Evolutionary conservation across 2,329 filamentous ascomycete species (phyloP).

Genomic region (Calonectria pauciramosa): DNA sequence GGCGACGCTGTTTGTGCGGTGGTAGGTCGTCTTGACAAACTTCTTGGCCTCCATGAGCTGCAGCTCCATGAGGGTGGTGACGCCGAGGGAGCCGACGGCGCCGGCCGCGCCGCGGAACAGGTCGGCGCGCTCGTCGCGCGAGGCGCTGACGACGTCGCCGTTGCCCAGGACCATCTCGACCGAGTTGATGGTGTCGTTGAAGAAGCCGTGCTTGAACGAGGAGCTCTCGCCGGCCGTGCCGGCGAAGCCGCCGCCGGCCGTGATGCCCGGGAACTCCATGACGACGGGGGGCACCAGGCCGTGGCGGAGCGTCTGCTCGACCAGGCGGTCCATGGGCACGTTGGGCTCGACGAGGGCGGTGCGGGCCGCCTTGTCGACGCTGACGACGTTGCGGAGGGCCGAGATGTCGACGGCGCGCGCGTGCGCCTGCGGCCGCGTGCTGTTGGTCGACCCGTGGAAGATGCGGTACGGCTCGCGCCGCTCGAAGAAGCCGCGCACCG

Average conservation of each 20-base stretch:
- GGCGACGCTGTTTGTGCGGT: constrained; percentile 56
- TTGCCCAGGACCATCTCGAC: constrained; percentile 76
- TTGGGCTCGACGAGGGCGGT: constrained; percentile 73
- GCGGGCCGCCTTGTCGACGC: constrained; percentile 22
- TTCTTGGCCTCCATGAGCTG: constrained; percentile 66
- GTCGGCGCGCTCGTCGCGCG: constrained; percentile 61
- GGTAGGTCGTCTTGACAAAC: constrained; percentile 70
- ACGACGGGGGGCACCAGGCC: constrained; percentile 75
- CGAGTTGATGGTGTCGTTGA: constrained; percentile 72
- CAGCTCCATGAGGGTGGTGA: constrained; percentile 72
- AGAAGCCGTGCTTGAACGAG: constrained; percentile 77
- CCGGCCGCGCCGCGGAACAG: constrained; percentile 72
- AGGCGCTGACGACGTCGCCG: constrained; percentile 66
- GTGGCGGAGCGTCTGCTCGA: constrained; percentile 67
- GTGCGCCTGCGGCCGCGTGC: constrained; percentile 68
- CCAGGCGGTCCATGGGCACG: constrained; percentile 75
- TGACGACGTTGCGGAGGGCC: constrained; percentile 32
- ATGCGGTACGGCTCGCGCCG: constrained; percentile 73
- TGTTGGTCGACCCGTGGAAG: constrained; percentile 81
- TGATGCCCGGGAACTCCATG: constrained; percentile 81
- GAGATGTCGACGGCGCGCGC: constrained; percentile 40
- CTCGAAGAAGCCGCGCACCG: constrained; percentile 60
- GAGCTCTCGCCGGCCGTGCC: constrained; percentile 77
- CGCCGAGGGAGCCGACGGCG: constrained; percentile 71
- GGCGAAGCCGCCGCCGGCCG: constrained; percentile 75